phyloP scores from a whole-genome alignment of 1,284 basidiomycete species.

The Ganoderma meredithae region DNA sequence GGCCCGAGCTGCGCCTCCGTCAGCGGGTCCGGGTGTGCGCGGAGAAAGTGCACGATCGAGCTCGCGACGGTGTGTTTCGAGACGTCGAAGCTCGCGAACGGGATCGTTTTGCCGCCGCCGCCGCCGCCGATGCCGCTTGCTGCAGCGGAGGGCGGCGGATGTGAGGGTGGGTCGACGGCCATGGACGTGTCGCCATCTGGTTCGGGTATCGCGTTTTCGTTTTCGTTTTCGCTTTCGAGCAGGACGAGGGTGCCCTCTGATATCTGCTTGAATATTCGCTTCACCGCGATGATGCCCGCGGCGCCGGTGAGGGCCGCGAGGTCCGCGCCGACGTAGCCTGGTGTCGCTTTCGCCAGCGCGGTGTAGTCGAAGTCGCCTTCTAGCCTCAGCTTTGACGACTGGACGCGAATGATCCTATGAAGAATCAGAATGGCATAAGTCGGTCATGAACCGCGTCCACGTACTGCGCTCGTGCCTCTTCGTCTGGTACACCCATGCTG shows the following conservation, averaged over 20 bases:
- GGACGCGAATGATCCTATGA: slow-evolving; percentile 80
- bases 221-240: too few relatives aligned
- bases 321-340: slow-evolving; percentile 98
- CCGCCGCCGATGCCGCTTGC: too few relatives aligned
- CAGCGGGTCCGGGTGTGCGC: slow-evolving; percentile 84
- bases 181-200: slow-evolving; percentile 52
- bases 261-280: slow-evolving; percentile 91
- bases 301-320: slow-evolving; percentile 90
- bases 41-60: slow-evolving; percentile 91
- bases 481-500: slow-evolving; percentile 95
- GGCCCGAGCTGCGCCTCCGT: slow-evolving; percentile 80
- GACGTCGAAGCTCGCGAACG: slow-evolving; percentile 52
- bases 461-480: slow-evolving; percentile 88
- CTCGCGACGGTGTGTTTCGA: slow-evolving; percentile 55
- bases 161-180: too few relatives aligned
- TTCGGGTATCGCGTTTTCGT: slow-evolving; percentile 21
- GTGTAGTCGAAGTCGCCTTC: slow-evolving; percentile 86
- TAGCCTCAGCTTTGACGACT: slow-evolving; percentile 78
- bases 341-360: slow-evolving; percentile 89
- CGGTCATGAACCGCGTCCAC: slow-evolving; percentile 36
- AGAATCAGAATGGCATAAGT: slow-evolving; percentile 3
- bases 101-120: slow-evolving; percentile 39
- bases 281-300: slow-evolving; percentile 95
- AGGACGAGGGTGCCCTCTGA: slow-evolving; percentile 72
- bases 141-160: too few relatives aligned